Base-by-base conservation (phyloP, 1,284 basidiomycete species). In the Trametes pubescens region DNA sequence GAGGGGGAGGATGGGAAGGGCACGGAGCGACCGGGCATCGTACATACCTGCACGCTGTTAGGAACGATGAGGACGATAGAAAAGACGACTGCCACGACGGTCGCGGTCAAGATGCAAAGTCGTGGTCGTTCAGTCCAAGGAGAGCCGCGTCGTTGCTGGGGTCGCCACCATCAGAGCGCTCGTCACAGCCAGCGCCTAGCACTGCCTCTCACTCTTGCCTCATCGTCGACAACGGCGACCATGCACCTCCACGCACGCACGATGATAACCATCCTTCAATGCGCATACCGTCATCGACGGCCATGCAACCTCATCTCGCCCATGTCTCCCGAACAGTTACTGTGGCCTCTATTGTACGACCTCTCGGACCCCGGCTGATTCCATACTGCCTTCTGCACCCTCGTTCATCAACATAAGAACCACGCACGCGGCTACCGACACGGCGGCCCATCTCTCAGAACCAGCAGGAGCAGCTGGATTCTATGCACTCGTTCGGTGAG, bases 41-140 rank as follows among this genome's bases (percentile, higher is more conserved):
- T 62, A 73, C 75, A 71, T 73, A 76, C 75, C 75, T 75, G 65
- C 51, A 61, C 65, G 62, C 48, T 62, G 68, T 49, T 35, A 52
- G 43, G 32, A 56, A 62, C 67, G 69, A 69, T 53, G 67, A 63
- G 53, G 57, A 58, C 58, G 62, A 61, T 59, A 57, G 59, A 37
- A 34, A 49, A 24, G 62, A 59, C 35, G 61, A 54, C 51, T 40
- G 52, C 38, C 46, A 68, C 60, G 64, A 64, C 74, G 59, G 37
- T 61, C 51, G 55, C 56, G 38, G 46, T n/a, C 47, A 43, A 56
- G 38, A 56, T 24, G 32, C 40, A 43, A 24, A 49, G 61, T 64
- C 53, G 67, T 65, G 49, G 67, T 68, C 59, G 66, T 93, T 65
- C 81, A 86, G 85, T 92, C 82, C 85, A 85, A 72, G 90, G 89